phyloP scores from a whole-genome alignment of 2,329 filamentous ascomycete species.

The Neofusicoccum parvum region DNA sequence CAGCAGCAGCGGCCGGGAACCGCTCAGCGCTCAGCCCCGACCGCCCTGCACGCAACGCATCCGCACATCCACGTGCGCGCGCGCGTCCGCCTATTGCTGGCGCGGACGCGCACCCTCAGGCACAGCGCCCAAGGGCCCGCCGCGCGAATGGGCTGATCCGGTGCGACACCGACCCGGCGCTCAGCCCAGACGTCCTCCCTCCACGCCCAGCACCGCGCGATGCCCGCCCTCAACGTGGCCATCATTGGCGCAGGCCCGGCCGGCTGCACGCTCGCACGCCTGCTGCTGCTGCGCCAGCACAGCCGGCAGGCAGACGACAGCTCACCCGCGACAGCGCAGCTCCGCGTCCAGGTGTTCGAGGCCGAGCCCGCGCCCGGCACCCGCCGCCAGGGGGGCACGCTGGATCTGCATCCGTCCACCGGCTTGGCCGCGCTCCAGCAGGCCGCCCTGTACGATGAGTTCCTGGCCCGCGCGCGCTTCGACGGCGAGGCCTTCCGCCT shows the following conservation, averaged over 20 bases:
- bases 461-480: slow-evolving; percentile 52
- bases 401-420: slow-evolving; percentile 45
- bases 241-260: slow-evolving; percentile 39
- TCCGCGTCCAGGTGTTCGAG: slow-evolving; percentile 36
- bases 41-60: too few relatives aligned
- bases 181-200: background rate
- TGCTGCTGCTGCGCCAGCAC: slow-evolving; percentile 28
- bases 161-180: background rate
- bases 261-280: slow-evolving; percentile 30
- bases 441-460: slow-evolving; percentile 54
- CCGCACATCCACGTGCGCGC: too few relatives aligned
- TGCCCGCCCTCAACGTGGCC: slow-evolving; percentile 29
- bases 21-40: too few relatives aligned
- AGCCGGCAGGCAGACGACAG: background rate
- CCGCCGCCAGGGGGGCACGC: slow-evolving; percentile 38
- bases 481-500: slow-evolving; percentile 56
- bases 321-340: slow-evolving; percentile 8
- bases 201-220: background rate
- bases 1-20: too few relatives aligned
- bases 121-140: too few relatives aligned
- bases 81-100: too few relatives aligned
- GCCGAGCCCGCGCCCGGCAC: slow-evolving; percentile 30
- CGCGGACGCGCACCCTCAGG: too few relatives aligned
- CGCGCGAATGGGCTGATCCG: too few relatives aligned
- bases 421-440: slow-evolving; percentile 56